Conservation (phyloP, 2,329 filamentous ascomycete genomes). For the Fusarium nematophilum region DNA sequence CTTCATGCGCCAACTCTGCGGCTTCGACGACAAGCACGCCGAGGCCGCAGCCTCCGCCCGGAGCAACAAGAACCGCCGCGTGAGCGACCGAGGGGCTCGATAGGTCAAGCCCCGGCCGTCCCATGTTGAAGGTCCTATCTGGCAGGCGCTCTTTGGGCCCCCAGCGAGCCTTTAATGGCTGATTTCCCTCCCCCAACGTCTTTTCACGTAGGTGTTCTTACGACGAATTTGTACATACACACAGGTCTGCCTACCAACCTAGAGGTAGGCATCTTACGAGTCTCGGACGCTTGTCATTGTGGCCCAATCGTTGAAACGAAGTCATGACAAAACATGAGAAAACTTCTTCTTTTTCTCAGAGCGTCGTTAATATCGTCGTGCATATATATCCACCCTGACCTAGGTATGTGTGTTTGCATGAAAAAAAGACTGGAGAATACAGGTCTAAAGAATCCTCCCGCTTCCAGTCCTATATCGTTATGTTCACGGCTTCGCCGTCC, state of each 20-base stretch:
- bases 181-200: background rate
- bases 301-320: too few relatives aligned
- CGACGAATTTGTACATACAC: too few relatives aligned
- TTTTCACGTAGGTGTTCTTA: background rate
- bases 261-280: too few relatives aligned
- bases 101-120: slow-evolving; percentile 3
- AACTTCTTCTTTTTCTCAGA: slow-evolving; percentile 13
- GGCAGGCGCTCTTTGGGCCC: too few relatives aligned
- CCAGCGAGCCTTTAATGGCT: background rate
- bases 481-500: slow-evolving; percentile 11
- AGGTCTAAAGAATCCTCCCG: slow-evolving; percentile 1
- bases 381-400: slow-evolving; percentile 8
- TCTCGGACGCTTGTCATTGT: too few relatives aligned
- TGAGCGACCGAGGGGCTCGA: slow-evolving; percentile 29
- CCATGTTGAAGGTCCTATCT: background rate
- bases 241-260: too few relatives aligned
- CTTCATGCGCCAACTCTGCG: slow-evolving; percentile 67
- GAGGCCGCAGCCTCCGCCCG: slow-evolving; percentile 7
- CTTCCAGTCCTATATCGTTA: slow-evolving; percentile 2
- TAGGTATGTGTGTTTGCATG: slow-evolving; percentile 10
- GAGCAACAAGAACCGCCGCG: slow-evolving; percentile 25
- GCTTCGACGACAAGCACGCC: slow-evolving; percentile 52
- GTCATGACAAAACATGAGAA: background rate
- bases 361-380: slow-evolving; percentile 9
- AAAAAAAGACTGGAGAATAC: background rate